Evolutionary conservation across 1,284 basidiomycete species (phyloP), one percentile per base, ranked within the genome.

Genomic region (Cryptococcus neoformans): DNA sequence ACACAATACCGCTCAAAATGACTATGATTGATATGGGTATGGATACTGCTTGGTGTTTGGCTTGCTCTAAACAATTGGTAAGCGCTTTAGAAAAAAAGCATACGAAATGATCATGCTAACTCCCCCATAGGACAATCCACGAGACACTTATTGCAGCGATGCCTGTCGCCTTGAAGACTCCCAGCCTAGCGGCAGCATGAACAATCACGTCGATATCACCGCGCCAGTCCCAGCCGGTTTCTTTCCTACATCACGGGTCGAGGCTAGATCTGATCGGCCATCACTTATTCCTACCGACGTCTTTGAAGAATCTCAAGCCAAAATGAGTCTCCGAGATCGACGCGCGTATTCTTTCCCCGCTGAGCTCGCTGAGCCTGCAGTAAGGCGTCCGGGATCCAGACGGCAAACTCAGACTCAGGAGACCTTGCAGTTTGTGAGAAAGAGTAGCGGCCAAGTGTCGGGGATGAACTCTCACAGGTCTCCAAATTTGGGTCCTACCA

Each of bases 281-380:
- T 53, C 55, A 10, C 36, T 58, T 40, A 41, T 54, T 2, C 60
- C 56, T n/a, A 17, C 56, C 34, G 45, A 40, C 5, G 61, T 42
- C 34, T 17, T 47, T 8, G 21, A n/a, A 6, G 42, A 42, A 21
- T 51, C 49, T 17, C 38, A 35, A 28, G 44, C 37, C 12, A 37
- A 46, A 40, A 52, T 44, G 41, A 48, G 21, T 3, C 53, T 55
- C 9, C 60, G 74, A 16, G 72, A 71, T 56, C 66, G 73, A 16
- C 66, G 74, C 35, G 73, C 74, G 0, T 75, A 71, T 62, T 76
- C 74, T 6, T 74, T 75, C 54, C 72, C 73, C 2, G 66, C 68
- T 4, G 53, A 63, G 0, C 64, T 69, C 8, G 48, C 59, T 6
- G 50, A 53, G n/a, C 46, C 59, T 21, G 51, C 64, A 5, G 21